Base-by-base conservation (phyloP, 805 yeast genomes). In the Yamadazyma nakazawae region DNA sequence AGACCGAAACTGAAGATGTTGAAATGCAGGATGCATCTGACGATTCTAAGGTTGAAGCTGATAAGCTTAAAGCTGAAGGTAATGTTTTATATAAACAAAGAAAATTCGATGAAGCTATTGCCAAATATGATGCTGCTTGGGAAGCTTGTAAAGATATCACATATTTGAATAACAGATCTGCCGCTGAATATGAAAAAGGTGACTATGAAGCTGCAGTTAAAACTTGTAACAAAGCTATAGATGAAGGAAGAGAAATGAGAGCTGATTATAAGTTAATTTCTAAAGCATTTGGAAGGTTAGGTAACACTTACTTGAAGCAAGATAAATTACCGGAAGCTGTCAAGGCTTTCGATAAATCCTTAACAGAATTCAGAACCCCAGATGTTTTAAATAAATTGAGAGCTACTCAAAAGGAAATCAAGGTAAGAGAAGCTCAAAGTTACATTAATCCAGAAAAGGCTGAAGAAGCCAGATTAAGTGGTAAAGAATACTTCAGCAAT, bases 331-430 rank as follows among this genome's bases (percentile, higher is more conserved):
- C 75, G 51, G 74, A 78, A 43, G 97, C 99, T 17, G 82, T 82
- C 52, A 85, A 82, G 61, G 79, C 59, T 64, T 92, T 87, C 61
- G 92, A 91, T 68, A 89, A 87, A 68, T 87, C 98, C 1, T 76
- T 94, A 62, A 94, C 98, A 39, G 99, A 94, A 74, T 97, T 90
- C 72, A 84, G 99, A 74, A 88, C 96, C 18, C 96, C 98, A 21
- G 97, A 90, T 48, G 88, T 88, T 24, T 77, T 94, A 59, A 82
- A 81, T 58, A 94, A 92, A 72, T 80, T 94, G 62, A 85, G 98
- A 71, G 67, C 82, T 14, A 77, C 96, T 34, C 97, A 94, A 70
- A 89, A 88, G 67, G 87, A 85, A 57, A 75, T 88, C 56, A 91
- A 94, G 74, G 76, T 74, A 48, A 76, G 78, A 61, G 97, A 90